A percentile compares a stretch with the other conserved stretches of the same genome.
Conservation (phyloP, 2,329 filamentous ascomycete genomes). For the Orbilia javanica region DNA sequence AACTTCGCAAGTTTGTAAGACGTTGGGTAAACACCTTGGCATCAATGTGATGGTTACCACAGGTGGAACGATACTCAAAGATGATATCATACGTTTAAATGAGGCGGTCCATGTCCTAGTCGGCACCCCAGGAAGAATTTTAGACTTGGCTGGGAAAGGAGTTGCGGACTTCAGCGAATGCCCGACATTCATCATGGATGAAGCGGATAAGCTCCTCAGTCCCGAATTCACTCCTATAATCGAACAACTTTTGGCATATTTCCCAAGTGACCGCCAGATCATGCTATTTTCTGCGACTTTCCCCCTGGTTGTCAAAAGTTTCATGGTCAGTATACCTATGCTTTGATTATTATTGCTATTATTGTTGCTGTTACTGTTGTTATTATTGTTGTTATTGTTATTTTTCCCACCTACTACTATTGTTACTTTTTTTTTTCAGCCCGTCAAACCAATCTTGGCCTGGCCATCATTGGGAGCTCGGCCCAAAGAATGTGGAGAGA, state of each 20-base stretch:
- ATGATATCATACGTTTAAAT: constrained; percentile 94
- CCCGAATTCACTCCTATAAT: constrained; percentile 97
- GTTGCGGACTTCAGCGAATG: constrained; percentile 96
- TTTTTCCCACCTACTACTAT: too few relatives aligned
- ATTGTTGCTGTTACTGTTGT: too few relatives aligned
- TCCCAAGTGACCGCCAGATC: constrained; percentile 96
- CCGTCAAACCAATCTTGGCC: not conserved
- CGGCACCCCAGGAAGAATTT: constrained; percentile 93
- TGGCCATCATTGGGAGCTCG: not conserved
- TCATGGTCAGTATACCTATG: constrained; percentile 74
- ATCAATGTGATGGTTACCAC: constrained; percentile 99
- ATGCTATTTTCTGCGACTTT: constrained; percentile 99
- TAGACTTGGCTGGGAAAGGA: constrained; percentile 95
- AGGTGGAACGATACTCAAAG: constrained; percentile 91
- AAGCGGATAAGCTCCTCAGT: constrained; percentile 97
- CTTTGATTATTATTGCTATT: too few relatives aligned
- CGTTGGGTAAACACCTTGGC: constrained; percentile 93
- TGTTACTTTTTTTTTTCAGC: constrained; percentile 65
- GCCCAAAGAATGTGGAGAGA: not conserved
- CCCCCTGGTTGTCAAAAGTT: constrained; percentile 94
- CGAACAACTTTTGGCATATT: constrained; percentile 93
- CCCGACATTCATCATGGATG: constrained; percentile 99
- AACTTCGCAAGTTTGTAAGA: constrained; percentile 99
- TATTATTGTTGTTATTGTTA: too few relatives aligned
- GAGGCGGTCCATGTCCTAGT: constrained; percentile 98